A percentile compares a stretch with the other conserved stretches of the same genome.
Evolutionary conservation across 345 rosid genomes (phyloP).

Genomic region (Litchi chinensis): DNA sequence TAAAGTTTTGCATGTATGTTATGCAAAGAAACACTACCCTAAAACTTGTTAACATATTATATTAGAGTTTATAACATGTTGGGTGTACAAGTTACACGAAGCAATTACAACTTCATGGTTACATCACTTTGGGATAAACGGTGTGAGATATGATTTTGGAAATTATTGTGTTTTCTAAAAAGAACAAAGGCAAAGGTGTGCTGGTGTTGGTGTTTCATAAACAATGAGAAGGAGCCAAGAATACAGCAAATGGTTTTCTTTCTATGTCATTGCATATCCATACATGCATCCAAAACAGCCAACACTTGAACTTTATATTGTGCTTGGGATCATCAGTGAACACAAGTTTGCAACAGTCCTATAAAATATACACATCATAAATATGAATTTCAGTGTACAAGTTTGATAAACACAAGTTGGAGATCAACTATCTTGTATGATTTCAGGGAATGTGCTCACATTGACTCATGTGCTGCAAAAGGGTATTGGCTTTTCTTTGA

Average conservation of each 20-base stretch:
- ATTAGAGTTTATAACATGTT: too few relatives aligned
- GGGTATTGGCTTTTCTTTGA: conserved; percentile 62
- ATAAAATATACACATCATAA: not conserved
- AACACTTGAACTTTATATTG: not conserved
- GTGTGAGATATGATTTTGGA: too few relatives aligned
- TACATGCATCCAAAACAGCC: not conserved
- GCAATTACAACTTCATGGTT: too few relatives aligned
- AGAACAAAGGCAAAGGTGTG: too few relatives aligned
- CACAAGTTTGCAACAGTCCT: not conserved
- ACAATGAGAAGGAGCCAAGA: too few relatives aligned
- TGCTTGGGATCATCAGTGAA: not conserved
- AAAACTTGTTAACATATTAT: too few relatives aligned
- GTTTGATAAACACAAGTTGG: not conserved
- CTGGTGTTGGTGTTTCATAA: too few relatives aligned
- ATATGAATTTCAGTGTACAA: not conserved
- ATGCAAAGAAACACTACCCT: too few relatives aligned
- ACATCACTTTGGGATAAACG: too few relatives aligned
- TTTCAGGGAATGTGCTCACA: conserved; percentile 54
- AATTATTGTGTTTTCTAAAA: too few relatives aligned
- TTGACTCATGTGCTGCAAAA: conserved; percentile 62
- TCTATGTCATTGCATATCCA: not conserved
- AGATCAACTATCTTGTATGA: not conserved
- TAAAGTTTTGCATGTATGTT: too few relatives aligned
- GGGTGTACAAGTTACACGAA: too few relatives aligned
- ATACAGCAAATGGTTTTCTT: not conserved